Percentiles rank a stretch among this genome's conserved stretches.
phyloP scores from a whole-genome alignment of 176 grass and related monocot genomes.

The Microstegium vimineum region DNA sequence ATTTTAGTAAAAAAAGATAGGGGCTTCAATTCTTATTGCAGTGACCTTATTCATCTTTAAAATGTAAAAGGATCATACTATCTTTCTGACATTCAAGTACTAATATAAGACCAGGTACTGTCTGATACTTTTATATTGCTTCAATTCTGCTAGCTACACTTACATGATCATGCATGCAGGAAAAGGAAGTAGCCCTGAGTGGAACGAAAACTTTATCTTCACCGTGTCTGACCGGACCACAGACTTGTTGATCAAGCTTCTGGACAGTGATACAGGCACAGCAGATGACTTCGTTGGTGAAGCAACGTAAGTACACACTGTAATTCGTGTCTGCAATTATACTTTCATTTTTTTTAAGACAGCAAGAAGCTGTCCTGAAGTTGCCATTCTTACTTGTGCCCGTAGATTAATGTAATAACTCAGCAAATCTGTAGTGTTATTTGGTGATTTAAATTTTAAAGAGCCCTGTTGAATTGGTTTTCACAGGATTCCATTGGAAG shows the following conservation, averaged over 20 bases:
- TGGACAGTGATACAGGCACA: conserved; percentile 73
- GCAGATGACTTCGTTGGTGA: conserved; percentile 77
- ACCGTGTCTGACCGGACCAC: conserved; percentile 49
- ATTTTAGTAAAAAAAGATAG: neutral
- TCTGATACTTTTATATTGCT: conserved; percentile 2
- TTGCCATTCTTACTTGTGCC: neutral
- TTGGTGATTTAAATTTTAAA: neutral
- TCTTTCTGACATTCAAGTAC: neutral
- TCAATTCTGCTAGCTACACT: neutral
- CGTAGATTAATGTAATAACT: neutral
- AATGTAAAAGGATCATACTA: neutral
- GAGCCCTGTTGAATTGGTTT: neutral
- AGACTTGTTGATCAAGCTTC: conserved; percentile 74
- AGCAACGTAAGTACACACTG: conserved; percentile 54
- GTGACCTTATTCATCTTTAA: neutral
- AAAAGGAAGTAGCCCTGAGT: conserved; percentile 81
- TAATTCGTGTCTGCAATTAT: conserved; percentile 12
- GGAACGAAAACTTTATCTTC: conserved; percentile 96
- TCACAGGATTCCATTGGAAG: conserved; percentile 65
- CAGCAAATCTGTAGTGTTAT: neutral
- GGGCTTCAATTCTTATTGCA: neutral
- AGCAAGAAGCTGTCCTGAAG: neutral
- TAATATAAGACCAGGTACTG: neutral
- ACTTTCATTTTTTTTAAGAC: neutral
- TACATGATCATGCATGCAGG: conserved; percentile 37